Conservation (phyloP, 306 rosid genomes). For the Mimosa bimucronata region DNA sequence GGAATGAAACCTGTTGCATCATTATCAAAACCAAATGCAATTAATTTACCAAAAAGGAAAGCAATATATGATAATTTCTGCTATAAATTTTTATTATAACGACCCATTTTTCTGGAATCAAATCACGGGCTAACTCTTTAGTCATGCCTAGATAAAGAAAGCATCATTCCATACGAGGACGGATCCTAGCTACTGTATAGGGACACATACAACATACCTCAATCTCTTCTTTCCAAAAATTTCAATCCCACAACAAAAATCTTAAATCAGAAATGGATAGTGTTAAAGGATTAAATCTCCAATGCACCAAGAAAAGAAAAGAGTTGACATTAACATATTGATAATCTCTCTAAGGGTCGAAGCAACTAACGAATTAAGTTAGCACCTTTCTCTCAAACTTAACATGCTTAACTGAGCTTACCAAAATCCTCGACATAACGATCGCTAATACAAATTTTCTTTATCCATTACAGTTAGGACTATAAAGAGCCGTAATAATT, state of each 20-base stretch:
- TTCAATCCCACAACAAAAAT: not conserved
- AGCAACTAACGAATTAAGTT: not conserved
- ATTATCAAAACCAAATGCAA: slow-evolving; percentile 21
- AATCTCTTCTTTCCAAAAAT: not conserved
- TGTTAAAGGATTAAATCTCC: not conserved
- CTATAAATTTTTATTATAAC: slow-evolving; percentile 11
- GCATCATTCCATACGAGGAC: not conserved
- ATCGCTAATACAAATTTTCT: not conserved
- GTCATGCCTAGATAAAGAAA: slow-evolving; percentile 1
- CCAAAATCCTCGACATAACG: too few relatives aligned
- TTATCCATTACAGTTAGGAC: not conserved
- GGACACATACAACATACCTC: not conserved
- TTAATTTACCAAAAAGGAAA: slow-evolving; percentile 13
- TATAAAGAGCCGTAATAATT: not conserved
- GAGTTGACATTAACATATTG: not conserved
- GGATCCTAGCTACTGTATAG: not conserved
- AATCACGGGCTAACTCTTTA: not conserved
- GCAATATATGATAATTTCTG: not conserved
- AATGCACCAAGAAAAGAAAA: not conserved
- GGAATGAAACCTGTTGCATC: slow-evolving; percentile 72
- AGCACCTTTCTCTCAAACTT: not conserved
- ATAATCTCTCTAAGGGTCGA: not conserved
- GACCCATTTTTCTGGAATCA: not conserved
- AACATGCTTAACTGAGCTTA: not conserved
- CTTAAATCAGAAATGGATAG: not conserved